Conservation (phyloP, 306 rosid species). For the Gillenia trifoliata region DNA sequence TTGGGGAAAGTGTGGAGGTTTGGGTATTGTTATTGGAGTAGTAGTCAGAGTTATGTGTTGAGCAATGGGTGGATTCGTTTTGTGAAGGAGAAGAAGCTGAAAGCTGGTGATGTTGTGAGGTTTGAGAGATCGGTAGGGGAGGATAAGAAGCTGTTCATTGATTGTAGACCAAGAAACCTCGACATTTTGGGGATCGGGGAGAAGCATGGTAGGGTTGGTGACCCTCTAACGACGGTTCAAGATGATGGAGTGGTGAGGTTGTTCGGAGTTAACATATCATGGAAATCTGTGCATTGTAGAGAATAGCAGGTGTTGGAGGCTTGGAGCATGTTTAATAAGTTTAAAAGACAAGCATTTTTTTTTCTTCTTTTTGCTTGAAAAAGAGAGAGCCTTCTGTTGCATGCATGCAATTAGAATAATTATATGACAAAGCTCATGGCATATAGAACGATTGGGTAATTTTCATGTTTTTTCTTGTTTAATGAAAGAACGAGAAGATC, state of each 20-base stretch:
- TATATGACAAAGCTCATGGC: no score
- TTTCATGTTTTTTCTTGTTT: no score
- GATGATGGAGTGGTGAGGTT: constrained; percentile 23
- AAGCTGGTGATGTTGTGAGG: constrained; percentile 32
- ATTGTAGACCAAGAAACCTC: not conserved
- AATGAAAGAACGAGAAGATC: not conserved
- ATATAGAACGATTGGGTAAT: no score
- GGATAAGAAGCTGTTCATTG: constrained; percentile 27
- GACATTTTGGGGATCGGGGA: not conserved
- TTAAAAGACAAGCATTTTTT: not conserved
- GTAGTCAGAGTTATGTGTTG: constrained; percentile 45
- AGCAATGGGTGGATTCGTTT: constrained; percentile 44
- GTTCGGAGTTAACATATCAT: constrained; percentile 31
- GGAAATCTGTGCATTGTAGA: not conserved
- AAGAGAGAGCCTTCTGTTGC: no score
- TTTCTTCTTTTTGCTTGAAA: no score
- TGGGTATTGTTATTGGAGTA: constrained; percentile 43
- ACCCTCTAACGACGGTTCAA: not conserved
- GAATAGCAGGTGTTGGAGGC: not conserved
- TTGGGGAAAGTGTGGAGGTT: constrained; percentile 38
- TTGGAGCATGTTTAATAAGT: not conserved
- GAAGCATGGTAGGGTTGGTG: not conserved
- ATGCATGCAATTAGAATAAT: no score
- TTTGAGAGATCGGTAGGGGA: constrained; percentile 23
- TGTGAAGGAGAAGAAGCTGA: constrained; percentile 42